Conservation (phyloP, 208 protist species). For the Crithidia acanthocephali region DNA sequence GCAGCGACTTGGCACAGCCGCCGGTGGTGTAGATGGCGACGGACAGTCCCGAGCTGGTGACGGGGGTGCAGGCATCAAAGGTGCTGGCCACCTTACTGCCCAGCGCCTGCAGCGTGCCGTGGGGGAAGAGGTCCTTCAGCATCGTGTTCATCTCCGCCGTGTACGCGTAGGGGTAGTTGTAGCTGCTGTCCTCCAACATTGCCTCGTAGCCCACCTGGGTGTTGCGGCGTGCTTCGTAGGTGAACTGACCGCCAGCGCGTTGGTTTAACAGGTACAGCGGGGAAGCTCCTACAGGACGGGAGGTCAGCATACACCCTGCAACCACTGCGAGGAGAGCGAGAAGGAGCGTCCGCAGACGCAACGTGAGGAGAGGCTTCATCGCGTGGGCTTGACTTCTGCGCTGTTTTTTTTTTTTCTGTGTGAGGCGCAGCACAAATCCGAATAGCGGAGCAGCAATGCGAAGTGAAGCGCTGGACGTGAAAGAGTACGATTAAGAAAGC, state of each 20-base stretch:
- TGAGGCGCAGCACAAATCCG: no score
- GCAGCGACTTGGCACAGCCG: slow-evolving; percentile 25
- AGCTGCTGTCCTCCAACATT: slow-evolving; percentile 1
- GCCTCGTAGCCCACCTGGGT: background rate
- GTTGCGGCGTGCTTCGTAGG: slow-evolving; percentile 23
- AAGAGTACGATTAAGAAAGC: no score
- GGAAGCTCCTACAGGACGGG: slow-evolving; percentile 6
- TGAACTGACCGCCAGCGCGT: slow-evolving; percentile 7
- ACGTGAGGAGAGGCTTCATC: background rate
- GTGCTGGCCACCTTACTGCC: background rate
- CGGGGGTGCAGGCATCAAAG: background rate
- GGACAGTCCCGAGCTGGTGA: background rate
- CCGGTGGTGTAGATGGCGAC: background rate
- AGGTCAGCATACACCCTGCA: background rate
- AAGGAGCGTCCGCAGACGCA: slow-evolving; percentile 1
- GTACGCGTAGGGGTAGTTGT: slow-evolving; percentile 34
- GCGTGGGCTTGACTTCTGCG: background rate
- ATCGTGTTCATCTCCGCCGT: slow-evolving; percentile 35
- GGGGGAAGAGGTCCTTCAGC: slow-evolving; percentile 10
- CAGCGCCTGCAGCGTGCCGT: background rate
- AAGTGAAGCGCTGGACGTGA: no score
- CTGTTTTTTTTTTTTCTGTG: background rate
- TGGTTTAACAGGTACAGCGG: slow-evolving; percentile 24
- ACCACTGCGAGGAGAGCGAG: background rate
- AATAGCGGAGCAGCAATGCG: no score